Conservation (phyloP, 106 monocot species). For the Iris macrosiphon region DNA sequence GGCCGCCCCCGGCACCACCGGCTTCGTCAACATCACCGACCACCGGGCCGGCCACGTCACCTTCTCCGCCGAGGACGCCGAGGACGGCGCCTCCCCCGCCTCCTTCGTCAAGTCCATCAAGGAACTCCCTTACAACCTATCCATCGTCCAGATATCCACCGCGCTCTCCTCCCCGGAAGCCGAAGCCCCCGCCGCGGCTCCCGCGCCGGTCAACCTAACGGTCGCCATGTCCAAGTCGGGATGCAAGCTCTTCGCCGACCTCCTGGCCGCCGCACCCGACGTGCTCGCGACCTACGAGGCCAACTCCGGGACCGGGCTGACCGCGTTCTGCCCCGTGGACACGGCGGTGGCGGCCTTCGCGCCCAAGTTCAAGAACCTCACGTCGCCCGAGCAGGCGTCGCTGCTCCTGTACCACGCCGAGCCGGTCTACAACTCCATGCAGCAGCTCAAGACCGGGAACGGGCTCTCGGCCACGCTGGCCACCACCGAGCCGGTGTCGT, state of each 20-base stretch:
- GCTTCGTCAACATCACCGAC: conserved; percentile 56
- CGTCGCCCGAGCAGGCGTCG: conserved; percentile 35
- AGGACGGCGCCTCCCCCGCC: conserved; percentile 3
- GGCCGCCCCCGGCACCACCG: conserved; percentile 47
- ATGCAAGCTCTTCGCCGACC: conserved; percentile 50
- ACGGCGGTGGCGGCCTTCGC: conserved; percentile 44
- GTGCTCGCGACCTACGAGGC: conserved; percentile 40
- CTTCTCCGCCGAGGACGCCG: conserved; percentile 18
- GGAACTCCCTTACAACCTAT: conserved; percentile 26
- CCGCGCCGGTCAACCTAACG: conserved; percentile 32
- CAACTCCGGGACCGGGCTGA: conserved; percentile 50
- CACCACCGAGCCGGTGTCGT: conserved; percentile 12
- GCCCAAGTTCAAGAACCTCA: conserved; percentile 77
- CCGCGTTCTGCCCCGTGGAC: conserved; percentile 79
- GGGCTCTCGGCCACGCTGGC: conserved; percentile 57
- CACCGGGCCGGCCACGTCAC: conserved; percentile 30
- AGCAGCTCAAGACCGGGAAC: conserved; percentile 54
- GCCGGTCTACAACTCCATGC: conserved; percentile 63
- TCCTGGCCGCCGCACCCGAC: conserved; percentile 33
- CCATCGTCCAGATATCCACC: conserved; percentile 30
- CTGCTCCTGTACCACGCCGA: conserved; percentile 78
- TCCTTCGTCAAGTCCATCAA: conserved; percentile 19
- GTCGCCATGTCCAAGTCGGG: conserved; percentile 31
- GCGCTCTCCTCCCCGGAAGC: conserved; percentile 22
- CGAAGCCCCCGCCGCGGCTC: conserved; percentile 29